These are phyloP conservation scores for Xylariales sp. DNA, from an alignment of 2,329 filamentous ascomycete species.

Conservation along the genomic window DNA sequence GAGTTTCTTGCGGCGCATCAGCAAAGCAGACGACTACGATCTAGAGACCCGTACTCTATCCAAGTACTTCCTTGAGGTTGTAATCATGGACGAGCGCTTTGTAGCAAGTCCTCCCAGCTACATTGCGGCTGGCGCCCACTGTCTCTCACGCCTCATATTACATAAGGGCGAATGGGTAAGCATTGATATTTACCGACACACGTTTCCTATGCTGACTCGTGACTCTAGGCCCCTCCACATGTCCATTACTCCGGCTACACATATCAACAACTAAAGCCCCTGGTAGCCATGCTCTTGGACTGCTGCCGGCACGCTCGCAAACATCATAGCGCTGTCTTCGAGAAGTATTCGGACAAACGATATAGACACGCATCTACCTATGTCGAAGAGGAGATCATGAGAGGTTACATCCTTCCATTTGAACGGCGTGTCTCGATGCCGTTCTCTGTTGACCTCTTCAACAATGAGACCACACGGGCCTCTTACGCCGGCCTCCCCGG, in stretches of 20 bases:
- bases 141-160: conserved; percentile 87
- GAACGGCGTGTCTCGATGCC: conserved; percentile 39
- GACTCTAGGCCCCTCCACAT: conserved; percentile 78
- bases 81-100: conserved; percentile 98
- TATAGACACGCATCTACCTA: conserved; percentile 87
- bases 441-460: conserved; percentile 29
- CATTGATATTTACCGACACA: conserved; percentile 39
- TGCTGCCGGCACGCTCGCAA: conserved; percentile 84
- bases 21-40: conserved; percentile 98
- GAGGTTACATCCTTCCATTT: conserved; percentile 65
- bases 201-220: conserved; percentile 51
- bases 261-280: conserved; percentile 80
- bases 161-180: conserved; percentile 94
- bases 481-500: conserved; percentile 31
- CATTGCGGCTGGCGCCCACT: conserved; percentile 90
- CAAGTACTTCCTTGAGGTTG: conserved; percentile 97
- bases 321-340: conserved; percentile 88
- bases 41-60: conserved; percentile 93
- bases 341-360: conserved; percentile 89
- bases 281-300: conserved; percentile 83
- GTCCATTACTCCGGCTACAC: conserved; percentile 96
- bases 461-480: conserved; percentile 30
- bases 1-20: conserved; percentile 96
- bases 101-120: conserved; percentile 92
- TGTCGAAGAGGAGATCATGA: conserved; percentile 78